Percentiles rank a stretch among this genome's conserved stretches.
Conservation (phyloP, 2,329 filamentous ascomycete genomes). For the Verticillium isaacii region DNA sequence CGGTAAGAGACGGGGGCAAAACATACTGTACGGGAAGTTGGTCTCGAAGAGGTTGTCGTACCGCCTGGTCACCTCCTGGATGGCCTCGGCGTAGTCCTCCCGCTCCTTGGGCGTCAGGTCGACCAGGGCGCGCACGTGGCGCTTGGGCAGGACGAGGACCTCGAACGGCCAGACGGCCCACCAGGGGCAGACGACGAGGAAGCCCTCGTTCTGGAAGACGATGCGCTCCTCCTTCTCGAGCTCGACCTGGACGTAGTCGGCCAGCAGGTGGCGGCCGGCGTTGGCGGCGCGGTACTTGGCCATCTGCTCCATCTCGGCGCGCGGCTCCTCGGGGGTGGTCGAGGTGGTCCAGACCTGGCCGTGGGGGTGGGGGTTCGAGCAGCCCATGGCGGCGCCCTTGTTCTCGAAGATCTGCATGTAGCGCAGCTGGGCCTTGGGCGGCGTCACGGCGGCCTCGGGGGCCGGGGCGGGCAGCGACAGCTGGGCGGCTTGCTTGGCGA, state of each 20-base stretch:
- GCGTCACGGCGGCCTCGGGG: slow-evolving; percentile 30
- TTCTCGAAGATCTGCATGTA: slow-evolving; percentile 99
- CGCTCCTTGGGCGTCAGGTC: slow-evolving; percentile 73
- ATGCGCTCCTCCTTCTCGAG: slow-evolving; percentile 76
- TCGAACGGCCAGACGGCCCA: slow-evolving; percentile 99
- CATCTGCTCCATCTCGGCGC: slow-evolving; percentile 73
- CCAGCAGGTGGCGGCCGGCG: slow-evolving; percentile 69
- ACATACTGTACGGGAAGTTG: slow-evolving; percentile 85
- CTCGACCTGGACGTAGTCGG: slow-evolving; percentile 84
- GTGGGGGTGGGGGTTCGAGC: slow-evolving; percentile 96
- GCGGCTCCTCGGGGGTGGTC: slow-evolving; percentile 82
- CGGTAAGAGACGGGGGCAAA: neutral
- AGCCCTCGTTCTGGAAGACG: slow-evolving; percentile 81
- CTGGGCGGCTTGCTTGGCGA: slow-evolving; percentile 37
- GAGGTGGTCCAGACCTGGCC: slow-evolving; percentile 96
- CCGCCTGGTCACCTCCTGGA: slow-evolving; percentile 81
- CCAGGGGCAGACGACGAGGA: slow-evolving; percentile 90
- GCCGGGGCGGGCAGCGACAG: slow-evolving; percentile 33
- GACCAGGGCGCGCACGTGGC: slow-evolving; percentile 78
- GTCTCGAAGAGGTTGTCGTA: slow-evolving; percentile 98
- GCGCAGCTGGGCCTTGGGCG: slow-evolving; percentile 71
- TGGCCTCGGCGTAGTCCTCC: slow-evolving; percentile 70
- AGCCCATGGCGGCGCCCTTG: slow-evolving; percentile 96
- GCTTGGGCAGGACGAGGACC: slow-evolving; percentile 80
- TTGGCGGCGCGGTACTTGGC: slow-evolving; percentile 72